A percentile compares a stretch with the other conserved stretches of the same genome.
Evolutionary conservation across 2,329 filamentous ascomycete genomes (phyloP).

Genomic region (Monilinia aucupariae): DNA sequence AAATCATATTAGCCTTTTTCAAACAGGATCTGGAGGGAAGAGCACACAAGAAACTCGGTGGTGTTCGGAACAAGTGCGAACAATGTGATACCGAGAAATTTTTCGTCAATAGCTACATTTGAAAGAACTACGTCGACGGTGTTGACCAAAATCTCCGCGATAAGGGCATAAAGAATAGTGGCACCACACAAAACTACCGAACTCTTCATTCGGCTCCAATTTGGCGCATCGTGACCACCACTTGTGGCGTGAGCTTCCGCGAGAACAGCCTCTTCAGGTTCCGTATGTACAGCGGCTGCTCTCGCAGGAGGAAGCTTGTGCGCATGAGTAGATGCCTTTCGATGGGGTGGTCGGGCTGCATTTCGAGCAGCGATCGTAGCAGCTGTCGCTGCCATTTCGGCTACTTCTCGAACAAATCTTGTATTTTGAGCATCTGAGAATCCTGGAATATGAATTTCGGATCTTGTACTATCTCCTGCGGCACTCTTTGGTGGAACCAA

Average conservation of each 20-base stretch:
- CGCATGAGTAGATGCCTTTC: slow-evolving; percentile 42
- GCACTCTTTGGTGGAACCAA: slow-evolving; percentile 67
- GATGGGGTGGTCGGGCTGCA: slow-evolving; percentile 49
- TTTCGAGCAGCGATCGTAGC: slow-evolving; percentile 83
- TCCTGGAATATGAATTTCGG: slow-evolving; percentile 55
- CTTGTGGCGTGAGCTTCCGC: slow-evolving; percentile 40
- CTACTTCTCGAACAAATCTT: slow-evolving; percentile 75
- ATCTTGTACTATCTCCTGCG: slow-evolving; percentile 41
- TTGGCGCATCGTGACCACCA: slow-evolving; percentile 93
- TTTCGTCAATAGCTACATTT: slow-evolving; percentile 88
- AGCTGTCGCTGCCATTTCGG: slow-evolving; percentile 88
- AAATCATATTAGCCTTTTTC: slow-evolving; percentile 21
- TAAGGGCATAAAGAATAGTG: slow-evolving; percentile 89
- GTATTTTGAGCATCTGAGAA: slow-evolving; percentile 79
- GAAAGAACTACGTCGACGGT: slow-evolving; percentile 95
- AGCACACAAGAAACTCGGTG: slow-evolving; percentile 84
- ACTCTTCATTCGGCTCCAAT: slow-evolving; percentile 92
- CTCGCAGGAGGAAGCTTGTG: slow-evolving; percentile 30
- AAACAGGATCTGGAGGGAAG: background rate
- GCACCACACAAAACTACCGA: slow-evolving; percentile 81
- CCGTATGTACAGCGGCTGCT: slow-evolving; percentile 35
- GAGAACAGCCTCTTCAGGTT: slow-evolving; percentile 26
- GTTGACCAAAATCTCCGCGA: slow-evolving; percentile 93
- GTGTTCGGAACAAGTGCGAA: slow-evolving; percentile 98
- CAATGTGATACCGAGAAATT: slow-evolving; percentile 92